These are phyloP conservation scores for Phalaenopsis equestris DNA, from an alignment of 106 monocot genomes.

Conservation along the genomic window DNA sequence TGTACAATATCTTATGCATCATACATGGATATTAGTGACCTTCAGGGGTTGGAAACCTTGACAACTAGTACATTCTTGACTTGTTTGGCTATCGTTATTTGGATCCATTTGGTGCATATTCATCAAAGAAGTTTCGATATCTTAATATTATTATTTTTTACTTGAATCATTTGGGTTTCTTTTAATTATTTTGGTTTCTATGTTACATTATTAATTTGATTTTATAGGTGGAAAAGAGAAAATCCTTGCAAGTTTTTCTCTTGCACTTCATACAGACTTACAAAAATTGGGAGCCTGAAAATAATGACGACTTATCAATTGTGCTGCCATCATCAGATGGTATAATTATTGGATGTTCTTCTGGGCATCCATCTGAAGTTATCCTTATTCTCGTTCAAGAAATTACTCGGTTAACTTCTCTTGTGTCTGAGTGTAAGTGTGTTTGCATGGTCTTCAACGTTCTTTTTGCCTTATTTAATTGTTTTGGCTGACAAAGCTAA, in stretches of 20 bases:
- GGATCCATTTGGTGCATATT: not conserved
- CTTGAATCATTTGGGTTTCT: not conserved
- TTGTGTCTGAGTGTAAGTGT: slow-evolving; percentile 78
- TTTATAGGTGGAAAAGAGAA: slow-evolving; percentile 74
- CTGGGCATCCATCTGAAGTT: slow-evolving; percentile 92
- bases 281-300: slow-evolving; percentile 73
- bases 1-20: not conserved
- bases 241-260: slow-evolving; percentile 72
- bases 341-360: slow-evolving; percentile 56
- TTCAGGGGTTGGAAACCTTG: not conserved
- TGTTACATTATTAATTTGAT: not conserved
- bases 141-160: not conserved
- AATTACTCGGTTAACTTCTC: slow-evolving; percentile 65
- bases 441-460: not conserved
- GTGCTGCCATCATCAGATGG: slow-evolving; percentile 34
- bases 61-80: not conserved
- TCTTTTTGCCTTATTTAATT: not conserved
- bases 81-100: not conserved
- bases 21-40: not conserved
- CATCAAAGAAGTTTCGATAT: not conserved
- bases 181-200: not conserved
- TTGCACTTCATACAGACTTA: slow-evolving; percentile 75
- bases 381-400: slow-evolving; percentile 85
- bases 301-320: slow-evolving; percentile 22
- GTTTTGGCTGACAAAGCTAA: not conserved